These are phyloP conservation scores for Emiliania huxleyi DNA, from an alignment of 78 protist genomes.

Conservation along the genomic window DNA sequence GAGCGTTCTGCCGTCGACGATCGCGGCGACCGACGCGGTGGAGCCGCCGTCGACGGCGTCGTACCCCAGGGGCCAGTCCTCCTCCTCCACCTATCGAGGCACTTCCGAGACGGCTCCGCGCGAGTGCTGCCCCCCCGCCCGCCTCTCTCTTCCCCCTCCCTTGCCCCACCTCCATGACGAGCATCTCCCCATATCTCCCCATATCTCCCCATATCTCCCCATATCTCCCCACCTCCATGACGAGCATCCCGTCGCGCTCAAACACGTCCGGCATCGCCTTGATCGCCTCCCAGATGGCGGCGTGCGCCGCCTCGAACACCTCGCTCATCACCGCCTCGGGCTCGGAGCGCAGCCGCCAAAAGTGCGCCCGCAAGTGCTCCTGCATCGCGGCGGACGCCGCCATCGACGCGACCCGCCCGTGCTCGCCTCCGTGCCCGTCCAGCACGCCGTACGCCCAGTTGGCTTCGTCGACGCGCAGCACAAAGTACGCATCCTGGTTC, in stretches of 20 bases:
- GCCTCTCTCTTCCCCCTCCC: too few relatives aligned
- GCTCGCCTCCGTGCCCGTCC: neutral
- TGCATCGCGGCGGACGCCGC: neutral
- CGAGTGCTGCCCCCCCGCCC: too few relatives aligned
- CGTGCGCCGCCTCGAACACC: neutral
- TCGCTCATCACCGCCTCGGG: neutral
- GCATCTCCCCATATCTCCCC: too few relatives aligned
- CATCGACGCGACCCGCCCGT: neutral
- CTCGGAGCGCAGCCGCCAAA: neutral
- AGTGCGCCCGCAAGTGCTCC: neutral
- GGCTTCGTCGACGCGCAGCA: neutral
- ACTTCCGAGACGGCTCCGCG: too few relatives aligned
- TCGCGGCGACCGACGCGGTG: neutral
- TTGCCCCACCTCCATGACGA: too few relatives aligned
- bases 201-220: too few relatives aligned
- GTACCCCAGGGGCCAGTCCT: neutral
- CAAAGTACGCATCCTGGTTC: slow-evolving; percentile 7
- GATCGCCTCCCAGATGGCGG: neutral
- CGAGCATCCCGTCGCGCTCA: neutral
- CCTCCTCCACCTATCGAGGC: too few relatives aligned
- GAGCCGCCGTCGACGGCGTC: slow-evolving; percentile 7
- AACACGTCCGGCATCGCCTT: neutral
- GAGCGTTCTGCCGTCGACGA: neutral
- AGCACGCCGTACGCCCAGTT: neutral
- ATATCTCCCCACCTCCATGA: too few relatives aligned